Evolutionary conservation across 495 filamentous ascomycete species (phyloP).

Genomic region (Penicillium antarcticum): DNA sequence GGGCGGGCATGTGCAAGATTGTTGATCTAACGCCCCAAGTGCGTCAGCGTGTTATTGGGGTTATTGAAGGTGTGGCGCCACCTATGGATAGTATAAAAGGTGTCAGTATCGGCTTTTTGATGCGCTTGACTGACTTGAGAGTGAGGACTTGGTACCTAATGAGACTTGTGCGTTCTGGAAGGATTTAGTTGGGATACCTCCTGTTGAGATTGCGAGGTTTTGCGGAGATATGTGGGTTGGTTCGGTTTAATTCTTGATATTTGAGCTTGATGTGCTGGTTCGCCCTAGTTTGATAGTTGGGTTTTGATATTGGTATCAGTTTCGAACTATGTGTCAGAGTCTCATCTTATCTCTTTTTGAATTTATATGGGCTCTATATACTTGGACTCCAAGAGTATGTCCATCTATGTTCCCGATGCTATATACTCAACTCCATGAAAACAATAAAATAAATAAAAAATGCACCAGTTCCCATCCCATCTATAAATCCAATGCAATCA

Average conservation of each 20-base stretch:
- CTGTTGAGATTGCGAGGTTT: constrained; percentile 11
- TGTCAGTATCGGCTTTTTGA: constrained; percentile 29
- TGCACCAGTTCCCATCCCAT: neutral
- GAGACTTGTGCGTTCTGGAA: constrained; percentile 25
- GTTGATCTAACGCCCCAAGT: constrained; percentile 6
- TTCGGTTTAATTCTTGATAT: neutral
- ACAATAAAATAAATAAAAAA: constrained; percentile 3
- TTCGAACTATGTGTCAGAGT: too few species aligned
- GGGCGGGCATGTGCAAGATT: constrained; percentile 12
- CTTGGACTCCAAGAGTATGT: too few species aligned
- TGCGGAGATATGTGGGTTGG: constrained; percentile 14
- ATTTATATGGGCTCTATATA: too few species aligned
- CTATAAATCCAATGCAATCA: constrained; percentile 4
- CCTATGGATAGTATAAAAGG: constrained; percentile 14
- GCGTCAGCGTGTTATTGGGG: constrained; percentile 12
- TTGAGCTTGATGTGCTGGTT: too few species aligned
- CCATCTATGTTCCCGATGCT: too few species aligned
- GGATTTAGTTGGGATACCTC: constrained; percentile 15
- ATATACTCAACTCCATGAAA: too few species aligned
- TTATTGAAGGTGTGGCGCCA: constrained; percentile 14
- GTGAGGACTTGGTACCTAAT: constrained; percentile 19
- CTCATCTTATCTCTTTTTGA: too few species aligned
- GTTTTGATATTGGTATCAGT: too few species aligned
- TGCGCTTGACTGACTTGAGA: constrained; percentile 20
- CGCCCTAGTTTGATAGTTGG: neutral